A percentile compares a stretch with the other conserved stretches of the same genome.
These are phyloP conservation scores for Aspergillus udagawae DNA, from an alignment of 2,329 filamentous ascomycete genomes.

Conservation along the genomic window DNA sequence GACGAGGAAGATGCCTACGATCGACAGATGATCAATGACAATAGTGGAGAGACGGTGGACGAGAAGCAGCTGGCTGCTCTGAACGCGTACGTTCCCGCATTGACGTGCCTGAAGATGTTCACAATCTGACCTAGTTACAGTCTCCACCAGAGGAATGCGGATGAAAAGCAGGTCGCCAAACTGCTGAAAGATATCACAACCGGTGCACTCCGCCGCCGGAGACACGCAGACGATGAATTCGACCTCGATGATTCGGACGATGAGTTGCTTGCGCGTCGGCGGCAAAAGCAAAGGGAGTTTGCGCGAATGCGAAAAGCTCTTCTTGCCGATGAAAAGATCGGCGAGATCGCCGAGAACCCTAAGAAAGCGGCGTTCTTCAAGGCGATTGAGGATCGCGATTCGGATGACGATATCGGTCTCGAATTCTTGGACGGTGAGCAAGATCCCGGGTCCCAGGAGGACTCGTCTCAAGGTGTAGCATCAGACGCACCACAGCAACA, in stretches of 20 bases:
- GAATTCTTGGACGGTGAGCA: conserved; percentile 60
- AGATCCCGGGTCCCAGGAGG: conserved; percentile 39
- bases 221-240: conserved; percentile 67
- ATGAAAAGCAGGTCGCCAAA: conserved; percentile 86
- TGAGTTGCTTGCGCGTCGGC: conserved; percentile 66
- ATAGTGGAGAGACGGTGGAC: conserved; percentile 70
- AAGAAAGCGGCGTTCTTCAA: conserved; percentile 87
- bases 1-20: conserved; percentile 72
- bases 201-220: conserved; percentile 78
- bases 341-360: conserved; percentile 82
- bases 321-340: conserved; percentile 81
- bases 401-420: conserved; percentile 66
- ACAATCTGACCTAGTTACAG: conserved; percentile 43
- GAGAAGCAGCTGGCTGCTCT: conserved; percentile 79
- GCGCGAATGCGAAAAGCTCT: conserved; percentile 87
- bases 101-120: conserved; percentile 2
- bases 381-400: conserved; percentile 79
- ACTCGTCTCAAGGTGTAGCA: conserved; percentile 22
- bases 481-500: conserved; percentile 17
- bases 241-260: conserved; percentile 91
- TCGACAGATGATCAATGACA: conserved; percentile 86
- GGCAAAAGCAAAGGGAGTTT: conserved; percentile 82
- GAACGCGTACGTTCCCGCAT: conserved; percentile 65
- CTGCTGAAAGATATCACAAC: conserved; percentile 90
- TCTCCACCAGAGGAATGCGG: conserved; percentile 71